These are phyloP conservation scores for Coniochaeta pulveracea DNA, from an alignment of 2,329 filamentous ascomycete species.

Conservation along the genomic window DNA sequence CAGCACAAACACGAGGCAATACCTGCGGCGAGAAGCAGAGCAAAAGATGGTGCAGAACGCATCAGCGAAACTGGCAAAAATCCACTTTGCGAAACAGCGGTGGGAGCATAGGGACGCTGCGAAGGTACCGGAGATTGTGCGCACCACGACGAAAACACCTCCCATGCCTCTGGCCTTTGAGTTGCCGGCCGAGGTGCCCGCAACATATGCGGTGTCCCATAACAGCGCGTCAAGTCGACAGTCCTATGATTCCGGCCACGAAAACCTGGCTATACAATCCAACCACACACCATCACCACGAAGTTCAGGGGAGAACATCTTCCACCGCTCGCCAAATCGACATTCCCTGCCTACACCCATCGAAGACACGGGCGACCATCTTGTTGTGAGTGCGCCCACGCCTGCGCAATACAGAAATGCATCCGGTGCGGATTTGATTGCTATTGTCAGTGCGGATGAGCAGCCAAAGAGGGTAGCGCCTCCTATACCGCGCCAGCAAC, in stretches of 20 bases:
- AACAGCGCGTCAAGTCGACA: conserved; percentile 31
- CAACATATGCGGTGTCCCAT: conserved; percentile 18
- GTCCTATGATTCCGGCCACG: conserved; percentile 46
- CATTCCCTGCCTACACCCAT: conserved; percentile 18
- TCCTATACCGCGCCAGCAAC: conserved; percentile 18
- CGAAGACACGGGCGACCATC: conserved; percentile 36
- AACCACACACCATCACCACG: conserved; percentile 32
- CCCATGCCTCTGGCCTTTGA: conserved; percentile 41
- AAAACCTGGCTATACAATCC: conserved; percentile 31
- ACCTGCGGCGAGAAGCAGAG: conserved; percentile 62
- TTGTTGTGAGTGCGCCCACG: conserved; percentile 44
- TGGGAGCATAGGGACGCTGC: conserved; percentile 37
- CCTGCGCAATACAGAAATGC: conserved; percentile 45
- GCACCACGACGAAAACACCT: conserved; percentile 29
- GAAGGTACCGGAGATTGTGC: conserved; percentile 29
- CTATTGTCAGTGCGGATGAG: conserved; percentile 49
- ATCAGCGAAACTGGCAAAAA: conserved; percentile 71
- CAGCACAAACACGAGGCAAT: conserved; percentile 80
- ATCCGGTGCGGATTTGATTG: conserved; percentile 57
- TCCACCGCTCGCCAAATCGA: conserved; percentile 10
- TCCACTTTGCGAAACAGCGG: conserved; percentile 63
- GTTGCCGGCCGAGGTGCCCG: conserved; percentile 44
- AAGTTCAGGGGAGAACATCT: conserved; percentile 35
- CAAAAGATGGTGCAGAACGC: conserved; percentile 68
- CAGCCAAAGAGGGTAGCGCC: conserved; percentile 27